These are phyloP conservation scores for Tetradesmus obliquus DNA, from an alignment of 139 green algal species.

Conservation along the genomic window DNA sequence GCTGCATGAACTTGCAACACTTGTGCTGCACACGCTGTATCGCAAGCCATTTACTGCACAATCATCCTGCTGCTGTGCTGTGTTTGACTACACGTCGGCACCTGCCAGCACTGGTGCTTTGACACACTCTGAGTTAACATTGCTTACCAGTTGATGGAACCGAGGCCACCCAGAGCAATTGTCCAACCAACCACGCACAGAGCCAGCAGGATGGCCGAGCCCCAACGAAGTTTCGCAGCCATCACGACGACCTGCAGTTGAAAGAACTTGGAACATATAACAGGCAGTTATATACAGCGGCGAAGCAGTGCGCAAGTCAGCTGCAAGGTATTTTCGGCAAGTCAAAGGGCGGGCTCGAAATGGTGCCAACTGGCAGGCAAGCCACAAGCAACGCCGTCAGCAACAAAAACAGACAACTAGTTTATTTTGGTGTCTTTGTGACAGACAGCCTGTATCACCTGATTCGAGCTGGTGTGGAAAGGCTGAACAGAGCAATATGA, in stretches of 20 bases:
- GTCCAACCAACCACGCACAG: not conserved
- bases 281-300: no score
- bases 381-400: no score
- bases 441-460: no score
- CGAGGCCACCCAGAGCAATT: slow-evolving; percentile 9
- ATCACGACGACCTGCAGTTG: not conserved
- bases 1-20: not conserved
- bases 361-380: no score
- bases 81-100: not conserved
- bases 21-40: not conserved
- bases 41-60: not conserved
- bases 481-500: no score
- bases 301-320: no score
- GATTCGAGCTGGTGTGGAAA: no score
- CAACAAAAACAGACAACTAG: no score
- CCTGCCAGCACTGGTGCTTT: not conserved
- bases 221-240: not conserved
- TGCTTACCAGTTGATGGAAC: slow-evolving; percentile 12
- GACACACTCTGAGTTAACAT: not conserved
- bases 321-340: no score
- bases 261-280: no score
- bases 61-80: not conserved
- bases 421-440: no score
- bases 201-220: not conserved
- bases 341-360: no score